Conservation (phyloP, 805 yeast genomes). For the Lachancea meyersii region DNA sequence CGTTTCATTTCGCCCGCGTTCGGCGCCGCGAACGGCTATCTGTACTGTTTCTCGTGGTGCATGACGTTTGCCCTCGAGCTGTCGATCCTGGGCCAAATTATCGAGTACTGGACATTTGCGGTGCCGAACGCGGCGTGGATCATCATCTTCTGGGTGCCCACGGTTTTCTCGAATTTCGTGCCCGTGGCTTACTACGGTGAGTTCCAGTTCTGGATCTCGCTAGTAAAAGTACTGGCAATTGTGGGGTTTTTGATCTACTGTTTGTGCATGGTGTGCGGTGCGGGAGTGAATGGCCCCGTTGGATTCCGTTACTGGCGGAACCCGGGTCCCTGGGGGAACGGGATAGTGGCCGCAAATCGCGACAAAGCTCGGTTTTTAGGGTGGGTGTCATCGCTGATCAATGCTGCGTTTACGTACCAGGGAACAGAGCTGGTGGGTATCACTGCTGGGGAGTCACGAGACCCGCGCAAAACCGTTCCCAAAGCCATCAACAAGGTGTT, state of each 20-base stretch:
- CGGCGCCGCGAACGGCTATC: constrained; percentile 68
- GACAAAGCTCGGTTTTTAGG: constrained; percentile 59
- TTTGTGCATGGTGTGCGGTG: constrained; percentile 70
- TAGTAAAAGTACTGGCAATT: constrained; percentile 60
- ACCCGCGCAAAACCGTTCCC: constrained; percentile 66
- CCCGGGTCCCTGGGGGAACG: constrained; percentile 73
- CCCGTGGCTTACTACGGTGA: constrained; percentile 72
- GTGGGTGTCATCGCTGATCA: constrained; percentile 61
- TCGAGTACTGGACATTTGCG: constrained; percentile 57
- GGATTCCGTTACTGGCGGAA: constrained; percentile 79
- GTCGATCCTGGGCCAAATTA: constrained; percentile 63
- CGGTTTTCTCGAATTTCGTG: constrained; percentile 50
- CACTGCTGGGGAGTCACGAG: constrained; percentile 66
- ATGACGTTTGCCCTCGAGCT: constrained; percentile 70
- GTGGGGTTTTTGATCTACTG: constrained; percentile 65
- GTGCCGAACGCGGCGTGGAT: constrained; percentile 75
- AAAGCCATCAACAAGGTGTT: constrained; percentile 65
- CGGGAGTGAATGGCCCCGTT: constrained; percentile 59
- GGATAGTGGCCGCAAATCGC: constrained; percentile 43
- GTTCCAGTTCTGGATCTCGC: constrained; percentile 68
- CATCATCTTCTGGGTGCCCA: constrained; percentile 52
- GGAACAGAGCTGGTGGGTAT: constrained; percentile 75
- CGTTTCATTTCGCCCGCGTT: constrained; percentile 63
- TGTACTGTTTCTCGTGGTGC: constrained; percentile 76
- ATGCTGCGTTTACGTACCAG: constrained; percentile 76